Conservation (phyloP, 1,284 basidiomycete species). For the Heliocybe sulcata region DNA sequence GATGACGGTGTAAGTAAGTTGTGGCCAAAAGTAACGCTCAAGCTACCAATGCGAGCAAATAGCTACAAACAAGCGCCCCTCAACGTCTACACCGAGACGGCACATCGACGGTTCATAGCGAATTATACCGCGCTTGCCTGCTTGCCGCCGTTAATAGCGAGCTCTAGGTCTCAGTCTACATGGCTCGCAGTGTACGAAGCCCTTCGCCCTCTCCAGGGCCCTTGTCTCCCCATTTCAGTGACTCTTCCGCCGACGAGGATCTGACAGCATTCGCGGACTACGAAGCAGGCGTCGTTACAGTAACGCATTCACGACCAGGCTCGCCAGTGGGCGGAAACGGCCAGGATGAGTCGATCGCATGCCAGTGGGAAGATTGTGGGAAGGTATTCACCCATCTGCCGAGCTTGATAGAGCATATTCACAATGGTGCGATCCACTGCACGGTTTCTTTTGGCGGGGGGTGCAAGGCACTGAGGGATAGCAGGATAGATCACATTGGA, state of each 20-base stretch:
- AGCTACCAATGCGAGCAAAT: not conserved
- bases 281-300: not conserved
- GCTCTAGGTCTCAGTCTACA: no score
- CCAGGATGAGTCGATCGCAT: conserved; percentile 46
- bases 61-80: not conserved
- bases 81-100: not conserved
- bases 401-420: conserved; percentile 73
- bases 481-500: conserved; percentile 63
- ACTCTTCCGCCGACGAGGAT: conserved; percentile 2
- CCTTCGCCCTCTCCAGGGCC: conserved; percentile 1
- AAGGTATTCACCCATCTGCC: conserved; percentile 61
- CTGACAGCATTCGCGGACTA: not conserved
- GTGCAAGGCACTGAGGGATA: not conserved
- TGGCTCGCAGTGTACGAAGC: not conserved
- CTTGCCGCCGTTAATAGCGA: no score
- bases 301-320: not conserved
- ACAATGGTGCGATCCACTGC: conserved; percentile 53
- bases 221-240: not conserved
- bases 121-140: no score
- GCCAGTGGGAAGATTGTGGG: conserved; percentile 77
- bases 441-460: not conserved
- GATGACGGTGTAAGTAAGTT: not conserved
- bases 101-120: no score
- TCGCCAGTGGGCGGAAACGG: not conserved
- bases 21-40: not conserved